Conservation (phyloP, 257 asterid genomes). For the Oldenlandia corymbosa region DNA sequence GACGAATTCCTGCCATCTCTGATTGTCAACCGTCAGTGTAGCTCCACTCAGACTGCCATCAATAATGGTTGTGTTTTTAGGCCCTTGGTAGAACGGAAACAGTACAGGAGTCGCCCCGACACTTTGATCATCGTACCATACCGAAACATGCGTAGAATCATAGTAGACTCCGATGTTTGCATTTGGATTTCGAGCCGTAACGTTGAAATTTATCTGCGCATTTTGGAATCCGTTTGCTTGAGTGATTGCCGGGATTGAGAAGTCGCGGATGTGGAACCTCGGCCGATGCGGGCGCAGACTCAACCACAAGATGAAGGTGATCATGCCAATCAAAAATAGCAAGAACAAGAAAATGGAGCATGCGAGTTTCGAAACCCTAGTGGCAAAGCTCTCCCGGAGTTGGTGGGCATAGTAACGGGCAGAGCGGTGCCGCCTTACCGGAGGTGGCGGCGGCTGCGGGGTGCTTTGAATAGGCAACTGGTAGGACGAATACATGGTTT, state of each 20-base stretch:
- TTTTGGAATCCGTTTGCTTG: slow-evolving; percentile 33
- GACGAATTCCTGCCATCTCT: slow-evolving; percentile 48
- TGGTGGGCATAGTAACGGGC: slow-evolving; percentile 78
- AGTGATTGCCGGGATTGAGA: slow-evolving; percentile 48
- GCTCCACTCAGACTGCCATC: slow-evolving; percentile 51
- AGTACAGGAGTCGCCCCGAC: slow-evolving; percentile 37
- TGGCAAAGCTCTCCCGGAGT: slow-evolving; percentile 70
- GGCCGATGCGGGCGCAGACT: slow-evolving; percentile 93
- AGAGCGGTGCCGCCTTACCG: slow-evolving; percentile 55
- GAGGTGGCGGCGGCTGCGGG: slow-evolving; percentile 21
- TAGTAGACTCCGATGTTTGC: slow-evolving; percentile 57
- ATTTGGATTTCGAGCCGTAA: slow-evolving; percentile 62
- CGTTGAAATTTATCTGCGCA: slow-evolving; percentile 50
- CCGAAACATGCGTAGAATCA: slow-evolving; percentile 47
- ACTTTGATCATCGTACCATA: slow-evolving; percentile 41
- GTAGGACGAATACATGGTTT: slow-evolving; percentile 25
- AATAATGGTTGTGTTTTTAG: slow-evolving; percentile 57
- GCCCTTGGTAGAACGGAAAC: slow-evolving; percentile 59
- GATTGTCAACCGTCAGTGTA: slow-evolving; percentile 30
- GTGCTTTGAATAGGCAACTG: slow-evolving; percentile 32
- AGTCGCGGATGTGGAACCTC: slow-evolving; percentile 49
- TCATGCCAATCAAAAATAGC: slow-evolving; percentile 55
- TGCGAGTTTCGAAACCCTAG: slow-evolving; percentile 60
- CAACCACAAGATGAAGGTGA: slow-evolving; percentile 78
- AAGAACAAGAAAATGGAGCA: slow-evolving; percentile 58